Evolutionary conservation across 2,329 filamentous ascomycete genomes (phyloP), one percentile per base, ranked within the genome.

Genomic region (Fusarium camptoceras): DNA sequence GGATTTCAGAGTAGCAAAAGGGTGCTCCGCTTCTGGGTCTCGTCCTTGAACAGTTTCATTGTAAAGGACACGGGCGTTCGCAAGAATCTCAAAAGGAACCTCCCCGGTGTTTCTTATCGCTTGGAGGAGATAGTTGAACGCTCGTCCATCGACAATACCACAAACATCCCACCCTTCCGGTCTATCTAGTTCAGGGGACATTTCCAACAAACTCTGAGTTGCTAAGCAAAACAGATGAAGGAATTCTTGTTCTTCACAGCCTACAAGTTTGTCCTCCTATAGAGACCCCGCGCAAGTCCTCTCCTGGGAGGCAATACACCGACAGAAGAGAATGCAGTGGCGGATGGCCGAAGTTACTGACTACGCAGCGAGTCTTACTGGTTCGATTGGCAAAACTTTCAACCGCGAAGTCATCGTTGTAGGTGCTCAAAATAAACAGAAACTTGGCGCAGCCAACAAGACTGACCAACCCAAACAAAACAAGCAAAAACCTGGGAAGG

Each of bases 331-430:
- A 24, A 58, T 51, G 9, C 66, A 64, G 34, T 41, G 37, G 22
- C 89, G 88, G 74, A 91, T 92, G 86, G 85, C 86, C 3, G 89
- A 92, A 62, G 91, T 91, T 78, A 84, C 85, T 28, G 82, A 84
- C 2, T 94, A 94, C 75, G 89, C 92, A 3, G 89, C 89, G 15
- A 92, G 90, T 77, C 81, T 94, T 48, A 92, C 89, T 0, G 90
- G 89, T 59, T 83, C 88, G 1, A 82, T 84, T 3, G 90, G 90
- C 5, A 91, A 89, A 68, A 81, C 81, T 4, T 83, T 93, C 8
- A 83, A 91, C 25, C 89, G 89, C 0, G 89, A 93, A 75, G 87
- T 83, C 6, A 86, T 93, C 50, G 85, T 90, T 3, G 83, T 87
- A 30, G 30, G 54, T 14, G 11, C 44, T 7, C 22, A 25, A 5